Conservation (phyloP, 2,329 filamentous ascomycete genomes). For the Metarhizium humberi region DNA sequence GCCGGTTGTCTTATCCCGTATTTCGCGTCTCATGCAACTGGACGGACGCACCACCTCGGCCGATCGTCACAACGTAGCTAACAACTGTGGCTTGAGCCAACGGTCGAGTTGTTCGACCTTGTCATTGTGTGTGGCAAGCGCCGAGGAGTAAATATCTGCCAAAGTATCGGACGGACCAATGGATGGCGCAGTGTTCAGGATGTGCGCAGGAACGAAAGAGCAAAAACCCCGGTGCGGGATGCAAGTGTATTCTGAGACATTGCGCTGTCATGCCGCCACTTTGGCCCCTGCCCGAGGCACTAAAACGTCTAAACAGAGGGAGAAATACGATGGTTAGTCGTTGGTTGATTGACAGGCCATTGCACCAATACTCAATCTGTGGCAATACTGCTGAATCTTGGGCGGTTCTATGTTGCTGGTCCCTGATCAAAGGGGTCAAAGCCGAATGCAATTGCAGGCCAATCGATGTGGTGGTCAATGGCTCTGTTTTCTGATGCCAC, state of each 20-base stretch:
- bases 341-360: background rate
- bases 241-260: background rate
- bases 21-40: background rate
- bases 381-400: background rate
- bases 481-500: too few relatives aligned
- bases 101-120: background rate
- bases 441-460: too few relatives aligned
- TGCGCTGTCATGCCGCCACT: background rate
- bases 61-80: background rate
- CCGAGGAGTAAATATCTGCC: too few relatives aligned
- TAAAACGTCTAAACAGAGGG: background rate
- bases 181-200: background rate
- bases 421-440: too few relatives aligned
- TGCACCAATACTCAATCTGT: background rate
- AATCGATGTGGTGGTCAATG: too few relatives aligned
- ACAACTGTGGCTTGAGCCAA: background rate
- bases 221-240: background rate
- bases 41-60: background rate
- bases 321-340: background rate
- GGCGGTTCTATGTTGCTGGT: too few relatives aligned
- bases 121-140: background rate
- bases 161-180: background rate
- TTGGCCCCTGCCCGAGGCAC: background rate
- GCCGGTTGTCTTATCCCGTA: background rate
- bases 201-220: background rate